Evolutionary conservation across 306 rosid genomes (phyloP), one percentile per base, ranked within the genome.

Genomic region (Gynostemma pentaphyllum): DNA sequence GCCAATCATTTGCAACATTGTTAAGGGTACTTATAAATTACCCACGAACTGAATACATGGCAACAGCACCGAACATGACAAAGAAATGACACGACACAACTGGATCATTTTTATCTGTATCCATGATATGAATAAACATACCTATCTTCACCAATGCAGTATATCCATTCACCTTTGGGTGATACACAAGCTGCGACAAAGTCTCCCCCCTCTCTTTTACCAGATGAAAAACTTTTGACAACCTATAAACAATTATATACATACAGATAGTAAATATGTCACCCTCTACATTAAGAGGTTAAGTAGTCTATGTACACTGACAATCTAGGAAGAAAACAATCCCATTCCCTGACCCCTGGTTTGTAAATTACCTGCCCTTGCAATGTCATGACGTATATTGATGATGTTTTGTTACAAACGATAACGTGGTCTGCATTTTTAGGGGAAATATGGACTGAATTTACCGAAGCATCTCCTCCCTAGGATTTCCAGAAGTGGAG

Each of bases 81-180:
- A 59, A 37, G 36, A 13, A 4, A 59, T 42, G 30, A 59, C 64
- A 59, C 18, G 37, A 2, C 1, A 37, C n/a, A 56, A 22, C 16
- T 57, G 30, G 46, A 21, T 57, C 18, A 34, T 24, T 21, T 57
- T 30, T 59, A 12, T 59, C 10, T 57, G 32, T 24, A 34, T 59
- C 47, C 22, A 39, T 22, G 23, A 60, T 7, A 40, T 48, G 47
- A 39, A 50, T 36, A 27, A 54, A 21, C 23, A 19, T 69, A 91
- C 99, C 95, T 88, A 86, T 94, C 99, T 83, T 94, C 99, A 71
- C 99, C 99, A 70, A 94, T 78, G 76, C 97, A 94, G 81, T 94
- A 94, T 75, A 94, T 94, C 99, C 99, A 94, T 78, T 94, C 99
- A 42, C 99, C 99, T 80, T 94, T 94, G 15, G 99, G 95, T 67